These are phyloP conservation scores for Fusarium sambucinum DNA, from an alignment of 2,329 filamentous ascomycete genomes.

Conservation along the genomic window DNA sequence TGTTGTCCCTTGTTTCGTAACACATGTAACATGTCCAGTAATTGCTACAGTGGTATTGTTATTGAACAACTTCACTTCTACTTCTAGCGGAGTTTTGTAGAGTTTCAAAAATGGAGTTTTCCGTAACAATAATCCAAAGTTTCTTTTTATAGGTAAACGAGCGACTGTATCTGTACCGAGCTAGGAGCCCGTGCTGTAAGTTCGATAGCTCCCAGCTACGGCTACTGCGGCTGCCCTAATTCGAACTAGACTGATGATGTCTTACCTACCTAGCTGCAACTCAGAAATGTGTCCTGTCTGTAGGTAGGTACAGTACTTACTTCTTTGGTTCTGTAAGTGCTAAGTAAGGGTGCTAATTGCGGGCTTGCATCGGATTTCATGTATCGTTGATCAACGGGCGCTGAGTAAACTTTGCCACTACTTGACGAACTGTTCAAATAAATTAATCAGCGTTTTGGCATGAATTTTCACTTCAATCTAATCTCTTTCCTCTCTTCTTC, in stretches of 20 bases:
- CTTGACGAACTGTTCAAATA: constrained; percentile 1
- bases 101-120: neutral
- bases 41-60: neutral
- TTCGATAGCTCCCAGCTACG: constrained; percentile 13
- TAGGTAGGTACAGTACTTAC: neutral
- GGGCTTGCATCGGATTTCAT: neutral
- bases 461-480: neutral
- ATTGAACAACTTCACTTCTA: neutral
- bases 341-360: neutral
- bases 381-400: neutral
- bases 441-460: constrained; percentile 34
- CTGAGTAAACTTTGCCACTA: constrained; percentile 31
- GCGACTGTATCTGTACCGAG: neutral
- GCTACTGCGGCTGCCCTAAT: constrained; percentile 4
- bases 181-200: constrained; percentile 1
- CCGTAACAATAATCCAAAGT: neutral
- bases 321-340: neutral
- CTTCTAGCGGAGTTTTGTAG: neutral
- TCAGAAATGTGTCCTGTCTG: constrained; percentile 9
- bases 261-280: neutral
- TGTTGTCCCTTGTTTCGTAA: neutral
- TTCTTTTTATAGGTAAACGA: neutral
- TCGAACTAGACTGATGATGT: constrained; percentile 21
- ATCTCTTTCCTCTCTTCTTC: neutral
- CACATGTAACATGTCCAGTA: neutral